phyloP scores from a whole-genome alignment of 2,329 filamentous ascomycete genomes.

The Diaporthe caulivora region DNA sequence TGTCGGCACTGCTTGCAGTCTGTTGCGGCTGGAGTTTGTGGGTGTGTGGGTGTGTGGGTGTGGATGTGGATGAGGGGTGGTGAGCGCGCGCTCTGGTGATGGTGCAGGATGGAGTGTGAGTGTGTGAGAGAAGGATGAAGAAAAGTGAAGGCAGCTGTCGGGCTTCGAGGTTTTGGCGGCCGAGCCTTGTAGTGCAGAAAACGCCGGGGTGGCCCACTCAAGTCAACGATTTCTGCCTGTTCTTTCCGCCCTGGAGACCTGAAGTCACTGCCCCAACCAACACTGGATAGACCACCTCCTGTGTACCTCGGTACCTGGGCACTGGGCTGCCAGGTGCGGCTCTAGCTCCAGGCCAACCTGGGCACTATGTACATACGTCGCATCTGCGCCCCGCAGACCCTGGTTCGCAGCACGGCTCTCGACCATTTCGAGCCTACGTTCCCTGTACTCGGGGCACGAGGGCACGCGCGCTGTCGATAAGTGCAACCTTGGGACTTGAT shows the following conservation, averaged over 20 bases:
- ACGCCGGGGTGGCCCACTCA: conserved; percentile 28
- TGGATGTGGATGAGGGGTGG: not conserved
- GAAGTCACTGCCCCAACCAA: too few species aligned
- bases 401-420: not conserved
- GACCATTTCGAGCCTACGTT: conserved; percentile 2
- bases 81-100: not conserved
- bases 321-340: conserved; percentile 3
- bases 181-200: conserved; percentile 31
- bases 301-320: not conserved
- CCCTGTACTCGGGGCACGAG: not conserved
- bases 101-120: not conserved
- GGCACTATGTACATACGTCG: not conserved
- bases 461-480: conserved; percentile 25
- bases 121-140: conserved; percentile 23
- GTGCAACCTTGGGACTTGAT: conserved; percentile 18
- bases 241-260: conserved; percentile 19
- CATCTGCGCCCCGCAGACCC: not conserved
- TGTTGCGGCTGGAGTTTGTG: not conserved
- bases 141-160: conserved; percentile 23
- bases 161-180: conserved; percentile 21
- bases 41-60: not conserved
- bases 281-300: not conserved
- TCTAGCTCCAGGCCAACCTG: not conserved
- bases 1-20: conserved; percentile 16
- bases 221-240: conserved; percentile 27